Percentiles rank a stretch among this genome's conserved stretches.
phyloP scores from a whole-genome alignment of 192 early-diverging fungal genomes.

The Lobosporangium transversale region DNA sequence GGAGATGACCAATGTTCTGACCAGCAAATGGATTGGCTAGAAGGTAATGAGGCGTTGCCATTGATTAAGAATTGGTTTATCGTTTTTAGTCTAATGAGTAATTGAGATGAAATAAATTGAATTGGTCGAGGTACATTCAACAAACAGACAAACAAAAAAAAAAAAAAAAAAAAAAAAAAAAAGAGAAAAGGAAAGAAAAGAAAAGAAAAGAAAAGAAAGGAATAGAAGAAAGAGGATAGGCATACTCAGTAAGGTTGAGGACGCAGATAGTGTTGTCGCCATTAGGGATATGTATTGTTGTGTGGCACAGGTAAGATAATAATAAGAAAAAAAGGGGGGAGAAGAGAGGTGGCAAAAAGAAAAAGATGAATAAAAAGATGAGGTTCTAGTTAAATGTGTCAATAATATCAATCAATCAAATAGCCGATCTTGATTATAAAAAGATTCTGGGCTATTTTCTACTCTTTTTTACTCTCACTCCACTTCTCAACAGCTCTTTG shows the following conservation, averaged over 20 bases:
- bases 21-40: constrained; percentile 45
- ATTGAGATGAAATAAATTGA: no score
- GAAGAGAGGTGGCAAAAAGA: constrained; percentile 10
- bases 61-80: not conserved
- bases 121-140: no score
- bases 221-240: not conserved
- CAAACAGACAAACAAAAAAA: no score
- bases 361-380: not conserved
- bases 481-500: no score
- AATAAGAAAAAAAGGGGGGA: not conserved
- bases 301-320: constrained; percentile 1
- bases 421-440: no score
- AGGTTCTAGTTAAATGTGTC: not conserved
- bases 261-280: no score
- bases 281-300: no score
- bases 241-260: no score
- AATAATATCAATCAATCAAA: no score
- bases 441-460: no score
- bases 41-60: constrained; percentile 26
- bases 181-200: not conserved
- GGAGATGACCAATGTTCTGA: constrained; percentile 54
- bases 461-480: no score
- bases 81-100: not conserved
- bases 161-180: no score
- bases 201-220: not conserved